Evolutionary conservation across 225 moss, liverwort and hornwort genomes (phyloP).

Genomic region (Polytrichum commune): DNA sequence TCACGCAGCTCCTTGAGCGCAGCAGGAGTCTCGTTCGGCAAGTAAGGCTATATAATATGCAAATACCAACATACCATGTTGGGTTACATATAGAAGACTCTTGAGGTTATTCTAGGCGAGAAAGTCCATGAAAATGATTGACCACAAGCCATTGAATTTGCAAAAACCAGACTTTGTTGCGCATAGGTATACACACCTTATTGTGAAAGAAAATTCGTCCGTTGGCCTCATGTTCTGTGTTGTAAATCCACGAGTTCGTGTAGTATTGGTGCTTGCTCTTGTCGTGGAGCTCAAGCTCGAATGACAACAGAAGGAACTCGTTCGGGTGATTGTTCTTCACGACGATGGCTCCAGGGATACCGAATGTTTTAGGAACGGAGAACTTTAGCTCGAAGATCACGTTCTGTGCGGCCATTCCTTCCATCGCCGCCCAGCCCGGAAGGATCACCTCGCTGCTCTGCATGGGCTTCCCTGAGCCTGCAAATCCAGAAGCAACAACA

Average conservation of each 20-base stretch:
- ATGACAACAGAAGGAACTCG: slow-evolving; percentile 58
- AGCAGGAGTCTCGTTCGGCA: slow-evolving; percentile 61
- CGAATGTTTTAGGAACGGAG: slow-evolving; percentile 44
- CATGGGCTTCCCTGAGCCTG: slow-evolving; percentile 25
- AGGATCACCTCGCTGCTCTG: slow-evolving; percentile 19
- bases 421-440: slow-evolving; percentile 36
- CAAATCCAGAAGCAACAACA: background rate
- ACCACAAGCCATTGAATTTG: no score
- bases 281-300: slow-evolving; percentile 35
- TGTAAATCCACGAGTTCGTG: slow-evolving; percentile 65
- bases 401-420: slow-evolving; percentile 14
- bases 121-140: no score
- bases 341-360: slow-evolving; percentile 64
- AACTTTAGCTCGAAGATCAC: slow-evolving; percentile 25
- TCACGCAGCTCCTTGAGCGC: slow-evolving; percentile 42
- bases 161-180: no score
- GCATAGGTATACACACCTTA: slow-evolving; percentile 20
- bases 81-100: no score
- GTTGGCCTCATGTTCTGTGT: slow-evolving; percentile 2
- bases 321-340: slow-evolving; percentile 64
- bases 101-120: no score
- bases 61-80: no score
- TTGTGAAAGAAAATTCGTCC: slow-evolving; percentile 77
- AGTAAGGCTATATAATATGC: slow-evolving; percentile 34
- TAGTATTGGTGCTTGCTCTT: slow-evolving; percentile 27